Conservation (phyloP, 257 asterid genomes). For the Cinchona pubescens region DNA sequence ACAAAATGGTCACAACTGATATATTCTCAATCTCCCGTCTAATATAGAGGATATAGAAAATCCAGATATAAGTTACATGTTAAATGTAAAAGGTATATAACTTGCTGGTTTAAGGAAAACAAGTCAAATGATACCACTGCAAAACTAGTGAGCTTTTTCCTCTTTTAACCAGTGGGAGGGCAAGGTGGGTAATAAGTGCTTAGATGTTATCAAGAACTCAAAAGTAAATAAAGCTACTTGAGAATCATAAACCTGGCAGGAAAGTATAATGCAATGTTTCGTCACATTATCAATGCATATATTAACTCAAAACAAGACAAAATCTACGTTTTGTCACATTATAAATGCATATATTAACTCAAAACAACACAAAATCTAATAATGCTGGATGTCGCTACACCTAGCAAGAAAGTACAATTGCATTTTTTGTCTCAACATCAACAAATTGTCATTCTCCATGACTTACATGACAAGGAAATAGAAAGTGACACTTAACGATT, state of each 20-base stretch:
- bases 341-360: too few relatives aligned
- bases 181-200: neutral
- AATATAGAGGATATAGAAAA: neutral
- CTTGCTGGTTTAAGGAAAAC: neutral
- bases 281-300: neutral
- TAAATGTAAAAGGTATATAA: neutral
- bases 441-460: neutral
- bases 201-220: neutral
- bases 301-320: neutral
- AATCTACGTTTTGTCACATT: too few relatives aligned
- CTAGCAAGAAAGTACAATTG: neutral
- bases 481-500: neutral
- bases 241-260: neutral
- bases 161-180: neutral
- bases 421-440: neutral
- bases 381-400: neutral
- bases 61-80: neutral
- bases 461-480: neutral
- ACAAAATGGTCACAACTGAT: neutral
- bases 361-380: slow-evolving; percentile 2
- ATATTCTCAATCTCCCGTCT: neutral
- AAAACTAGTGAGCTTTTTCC: neutral
- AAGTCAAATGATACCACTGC: neutral
- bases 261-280: neutral
- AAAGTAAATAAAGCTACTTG: neutral